Evolutionary conservation across 2,329 filamentous ascomycete genomes (phyloP).

Genomic region (Colletotrichum shisoi): DNA sequence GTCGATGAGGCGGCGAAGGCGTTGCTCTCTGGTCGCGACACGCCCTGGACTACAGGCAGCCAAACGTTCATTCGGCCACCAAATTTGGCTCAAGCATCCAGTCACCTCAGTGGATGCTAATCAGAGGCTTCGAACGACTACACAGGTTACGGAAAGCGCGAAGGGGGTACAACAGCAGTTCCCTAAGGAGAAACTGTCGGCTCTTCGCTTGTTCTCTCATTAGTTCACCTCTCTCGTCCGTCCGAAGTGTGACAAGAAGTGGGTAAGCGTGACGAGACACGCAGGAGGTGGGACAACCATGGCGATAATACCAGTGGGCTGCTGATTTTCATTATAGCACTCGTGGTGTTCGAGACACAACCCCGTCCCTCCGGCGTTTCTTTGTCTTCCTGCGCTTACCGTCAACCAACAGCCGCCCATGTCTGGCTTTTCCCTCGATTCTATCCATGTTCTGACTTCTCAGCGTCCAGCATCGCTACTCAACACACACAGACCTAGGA

Average conservation of each 20-base stretch:
- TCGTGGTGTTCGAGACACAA: slow-evolving; percentile 18
- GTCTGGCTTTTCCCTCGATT: background rate
- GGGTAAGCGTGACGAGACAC: slow-evolving; percentile 4
- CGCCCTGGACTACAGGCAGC: background rate
- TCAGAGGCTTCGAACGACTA: background rate
- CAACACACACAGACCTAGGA: slow-evolving; percentile 16
- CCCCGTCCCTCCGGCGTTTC: slow-evolving; percentile 6
- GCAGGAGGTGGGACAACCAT: slow-evolving; percentile 17
- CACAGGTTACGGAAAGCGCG: background rate
- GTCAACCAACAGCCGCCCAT: slow-evolving; percentile 2
- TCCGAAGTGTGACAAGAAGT: background rate
- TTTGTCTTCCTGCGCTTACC: slow-evolving; percentile 4
- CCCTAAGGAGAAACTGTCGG: background rate
- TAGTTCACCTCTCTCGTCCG: background rate
- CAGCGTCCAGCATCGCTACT: background rate
- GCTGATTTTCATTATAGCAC: slow-evolving; percentile 17
- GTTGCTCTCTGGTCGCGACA: too few relatives aligned
- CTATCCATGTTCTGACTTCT: slow-evolving; percentile 12
- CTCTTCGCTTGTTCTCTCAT: slow-evolving; percentile 21
- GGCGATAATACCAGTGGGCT: slow-evolving; percentile 11
- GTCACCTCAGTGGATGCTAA: background rate
- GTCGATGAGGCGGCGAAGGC: background rate
- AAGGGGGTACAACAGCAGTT: background rate
- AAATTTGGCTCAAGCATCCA: too few relatives aligned
- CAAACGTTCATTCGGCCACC: background rate